Evolutionary conservation across 2,329 filamentous ascomycete species (phyloP).

Genomic region (Penicillium sp.): DNA sequence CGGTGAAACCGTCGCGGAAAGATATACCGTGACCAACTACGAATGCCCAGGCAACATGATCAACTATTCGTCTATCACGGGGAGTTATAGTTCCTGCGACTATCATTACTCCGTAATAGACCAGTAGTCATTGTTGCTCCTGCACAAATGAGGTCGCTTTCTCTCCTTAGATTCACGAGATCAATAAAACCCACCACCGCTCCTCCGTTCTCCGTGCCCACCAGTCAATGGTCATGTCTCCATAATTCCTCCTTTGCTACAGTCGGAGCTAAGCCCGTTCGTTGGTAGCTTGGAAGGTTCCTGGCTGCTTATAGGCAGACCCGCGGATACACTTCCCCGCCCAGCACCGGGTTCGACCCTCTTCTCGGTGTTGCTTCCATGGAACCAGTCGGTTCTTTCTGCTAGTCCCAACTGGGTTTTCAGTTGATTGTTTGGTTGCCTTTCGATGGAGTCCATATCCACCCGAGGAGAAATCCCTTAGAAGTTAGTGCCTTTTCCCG

Average conservation of each 20-base stretch:
- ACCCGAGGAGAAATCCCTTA: not conserved
- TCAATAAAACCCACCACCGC: not conserved
- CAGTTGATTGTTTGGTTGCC: not conserved
- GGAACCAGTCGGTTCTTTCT: conserved; percentile 2
- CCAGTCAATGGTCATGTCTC: not conserved
- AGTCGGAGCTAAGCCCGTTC: conserved; percentile 10
- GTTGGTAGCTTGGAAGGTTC: conserved; percentile 7
- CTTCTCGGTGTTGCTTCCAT: conserved; percentile 4
- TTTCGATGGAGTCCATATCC: not conserved
- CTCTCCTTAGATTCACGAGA: not conserved
- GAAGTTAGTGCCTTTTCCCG: not conserved
- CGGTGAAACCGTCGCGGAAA: not conserved
- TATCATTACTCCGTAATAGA: not conserved
- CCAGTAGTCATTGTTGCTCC: no score
- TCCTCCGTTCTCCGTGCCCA: not conserved
- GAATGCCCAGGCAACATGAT: not conserved
- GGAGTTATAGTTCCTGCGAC: not conserved
- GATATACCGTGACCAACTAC: not conserved
- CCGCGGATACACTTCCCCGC: conserved; percentile 6
- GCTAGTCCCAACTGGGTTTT: not conserved
- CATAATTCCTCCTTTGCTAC: not conserved
- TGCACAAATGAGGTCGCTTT: not conserved
- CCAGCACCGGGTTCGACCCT: conserved; percentile 2
- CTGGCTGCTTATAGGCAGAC: conserved; percentile 10
- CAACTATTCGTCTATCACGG: not conserved